A percentile compares a stretch with the other conserved stretches of the same genome.
Evolutionary conservation across 208 protist species (phyloP).

Genomic region (Acanthamoeba polyphaga): DNA sequence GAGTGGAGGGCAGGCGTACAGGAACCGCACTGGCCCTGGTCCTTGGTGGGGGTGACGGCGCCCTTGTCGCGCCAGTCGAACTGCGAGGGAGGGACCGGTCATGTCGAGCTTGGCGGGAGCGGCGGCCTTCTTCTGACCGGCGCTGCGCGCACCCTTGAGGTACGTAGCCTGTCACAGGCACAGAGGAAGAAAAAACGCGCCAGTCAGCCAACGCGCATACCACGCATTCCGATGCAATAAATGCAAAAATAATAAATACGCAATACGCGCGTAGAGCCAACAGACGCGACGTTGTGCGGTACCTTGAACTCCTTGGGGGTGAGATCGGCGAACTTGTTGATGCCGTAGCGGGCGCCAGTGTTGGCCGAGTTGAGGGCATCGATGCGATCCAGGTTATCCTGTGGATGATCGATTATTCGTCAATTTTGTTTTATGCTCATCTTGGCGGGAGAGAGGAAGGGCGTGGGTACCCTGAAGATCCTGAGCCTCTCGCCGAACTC

Average conservation of each 20-base stretch:
- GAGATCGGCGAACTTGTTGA: constrained; percentile 78
- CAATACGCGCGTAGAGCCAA: not conserved
- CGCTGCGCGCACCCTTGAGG: constrained; percentile 13
- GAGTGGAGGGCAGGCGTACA: not conserved
- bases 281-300: not conserved
- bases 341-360: constrained; percentile 34
- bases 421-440: not conserved
- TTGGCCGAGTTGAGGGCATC: constrained; percentile 13
- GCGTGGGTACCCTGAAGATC: constrained; percentile 63
- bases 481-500: not conserved
- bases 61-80: constrained; percentile 93
- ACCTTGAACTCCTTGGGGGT: constrained; percentile 76
- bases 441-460: not conserved
- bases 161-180: not conserved
- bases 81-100: not conserved
- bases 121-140: not conserved
- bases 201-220: not conserved
- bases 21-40: constrained; percentile 88
- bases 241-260: not conserved
- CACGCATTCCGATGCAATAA: not conserved
- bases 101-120: not conserved
- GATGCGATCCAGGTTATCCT: constrained; percentile 27
- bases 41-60: constrained; percentile 93
- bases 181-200: too few relatives aligned
- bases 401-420: not conserved